Conservation (phyloP, 352 stramenopile genomes). For the Pythium pyrilobum region DNA sequence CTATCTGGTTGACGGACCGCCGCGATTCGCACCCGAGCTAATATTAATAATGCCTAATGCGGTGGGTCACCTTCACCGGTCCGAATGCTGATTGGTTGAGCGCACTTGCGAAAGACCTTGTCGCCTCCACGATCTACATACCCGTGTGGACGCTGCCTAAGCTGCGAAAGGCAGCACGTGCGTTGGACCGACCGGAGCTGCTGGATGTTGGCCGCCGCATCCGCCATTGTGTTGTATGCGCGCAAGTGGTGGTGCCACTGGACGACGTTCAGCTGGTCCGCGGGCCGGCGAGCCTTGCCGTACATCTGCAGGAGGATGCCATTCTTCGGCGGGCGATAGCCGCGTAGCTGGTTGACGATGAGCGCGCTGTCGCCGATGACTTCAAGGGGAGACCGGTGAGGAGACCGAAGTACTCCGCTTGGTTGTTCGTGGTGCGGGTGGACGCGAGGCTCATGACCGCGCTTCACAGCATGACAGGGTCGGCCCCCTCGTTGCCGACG, state of each 20-base stretch:
- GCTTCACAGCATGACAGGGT: background rate
- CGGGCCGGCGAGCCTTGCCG: background rate
- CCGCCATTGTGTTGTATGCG: slow-evolving; percentile 1
- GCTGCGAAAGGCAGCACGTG: too few species aligned
- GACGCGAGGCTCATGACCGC: background rate
- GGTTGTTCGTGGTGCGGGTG: background rate
- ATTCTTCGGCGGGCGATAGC: background rate
- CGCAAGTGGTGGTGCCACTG: background rate
- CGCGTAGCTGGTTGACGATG: background rate
- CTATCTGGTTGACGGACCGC: too few species aligned
- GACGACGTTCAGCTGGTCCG: background rate
- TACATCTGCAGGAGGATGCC: background rate
- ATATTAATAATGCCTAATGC: too few species aligned
- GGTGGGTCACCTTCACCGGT: too few species aligned
- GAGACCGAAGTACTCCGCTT: background rate
- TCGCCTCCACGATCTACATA: too few species aligned
- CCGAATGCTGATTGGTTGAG: too few species aligned
- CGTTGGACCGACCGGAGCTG: too few species aligned
- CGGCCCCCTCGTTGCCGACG: background rate
- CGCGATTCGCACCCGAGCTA: too few species aligned
- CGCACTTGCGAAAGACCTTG: too few species aligned
- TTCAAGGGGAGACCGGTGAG: background rate
- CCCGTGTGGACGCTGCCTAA: too few species aligned
- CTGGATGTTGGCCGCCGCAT: background rate
- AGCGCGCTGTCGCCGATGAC: slow-evolving; percentile 2